Evolutionary conservation across 495 filamentous ascomycete genomes (phyloP), one percentile per base, ranked within the genome.

Genomic region (Chaetomium fimeti): DNA sequence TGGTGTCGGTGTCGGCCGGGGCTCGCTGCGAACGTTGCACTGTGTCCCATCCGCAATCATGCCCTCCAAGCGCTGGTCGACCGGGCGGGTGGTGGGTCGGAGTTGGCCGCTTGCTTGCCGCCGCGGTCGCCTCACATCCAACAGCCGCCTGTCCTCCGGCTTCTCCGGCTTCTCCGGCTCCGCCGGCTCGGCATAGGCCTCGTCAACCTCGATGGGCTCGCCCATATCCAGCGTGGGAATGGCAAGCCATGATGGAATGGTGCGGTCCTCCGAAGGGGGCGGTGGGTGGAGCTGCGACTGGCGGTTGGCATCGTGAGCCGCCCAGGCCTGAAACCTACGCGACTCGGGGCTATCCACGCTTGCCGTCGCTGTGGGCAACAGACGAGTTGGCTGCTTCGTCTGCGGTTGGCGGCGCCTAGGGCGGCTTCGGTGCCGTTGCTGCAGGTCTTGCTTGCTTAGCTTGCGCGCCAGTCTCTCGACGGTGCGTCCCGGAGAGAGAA

Each of bases 11-110:
- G 55, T 25, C 20, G 74, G 61, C 36, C 64, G 60, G 1, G 67
- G 71, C 18, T 70, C 64, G 20, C 40, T 58, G 43, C 63, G 68
- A 18, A 78, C 72, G 40, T 74, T 76, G 67, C 77, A 78, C 69
- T 77, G 77, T 13, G 63, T 64, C 51, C 68, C 69, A 16, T 60
- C 74, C 28, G 74, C 69, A 29, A 79, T 71, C 76, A 78, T 79
- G 9, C 57, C 66, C 48, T 73, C 64, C 45, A 60, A 15, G 25
- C 42, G 42, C 16, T 15, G 57, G 42, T 75, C 67, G 13, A 70
- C 54, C 61, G 13, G 71, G 72, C 40, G 65, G 11, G 71, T 55
- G 53, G 60, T 71, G 53, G 54, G 69, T 36, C 65, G 59, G 49
- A 61, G 52, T 25, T 66, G 69, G 36, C 52, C 47, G 18, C 69